Conservation (phyloP, 179 eudicot genomes). For the Patellifolia procumbens region DNA sequence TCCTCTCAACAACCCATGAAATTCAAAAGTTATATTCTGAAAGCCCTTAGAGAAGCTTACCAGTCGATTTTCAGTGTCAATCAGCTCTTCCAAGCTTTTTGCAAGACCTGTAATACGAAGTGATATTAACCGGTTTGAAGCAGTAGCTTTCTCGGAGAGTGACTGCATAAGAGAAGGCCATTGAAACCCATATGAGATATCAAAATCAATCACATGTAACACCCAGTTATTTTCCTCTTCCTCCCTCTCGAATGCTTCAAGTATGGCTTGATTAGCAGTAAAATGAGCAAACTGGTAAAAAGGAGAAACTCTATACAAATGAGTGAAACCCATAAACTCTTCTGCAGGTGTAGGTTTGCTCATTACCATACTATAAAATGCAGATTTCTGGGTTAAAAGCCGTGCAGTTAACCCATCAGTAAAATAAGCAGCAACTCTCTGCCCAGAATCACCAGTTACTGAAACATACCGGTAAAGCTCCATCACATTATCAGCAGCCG, state of each 20-base stretch:
- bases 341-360: slow-evolving; percentile 52
- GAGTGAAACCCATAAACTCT: slow-evolving; percentile 60
- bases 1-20: slow-evolving; percentile 56
- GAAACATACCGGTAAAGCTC: slow-evolving; percentile 56
- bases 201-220: slow-evolving; percentile 69
- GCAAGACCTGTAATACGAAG: slow-evolving; percentile 60
- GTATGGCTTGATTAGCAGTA: slow-evolving; percentile 79
- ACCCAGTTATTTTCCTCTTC: slow-evolving; percentile 34
- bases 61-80: slow-evolving; percentile 62
- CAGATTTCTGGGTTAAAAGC: slow-evolving; percentile 58
- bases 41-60: slow-evolving; percentile 66
- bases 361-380: slow-evolving; percentile 56
- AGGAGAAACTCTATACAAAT: slow-evolving; percentile 66
- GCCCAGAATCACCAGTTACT: slow-evolving; percentile 54
- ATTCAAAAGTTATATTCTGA: slow-evolving; percentile 53
- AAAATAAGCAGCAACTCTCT: slow-evolving; percentile 73
- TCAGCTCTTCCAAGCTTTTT: slow-evolving; percentile 53
- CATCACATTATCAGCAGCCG: slow-evolving; percentile 48
- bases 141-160: slow-evolving; percentile 55
- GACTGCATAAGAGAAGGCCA: slow-evolving; percentile 97
- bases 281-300: slow-evolving; percentile 81
- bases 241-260: slow-evolving; percentile 76
- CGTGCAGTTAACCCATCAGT: slow-evolving; percentile 65
- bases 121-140: slow-evolving; percentile 29
- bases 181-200: slow-evolving; percentile 70